Conservation (phyloP, 2,329 filamentous ascomycete genomes). For the Trichoderma lentiforme region DNA sequence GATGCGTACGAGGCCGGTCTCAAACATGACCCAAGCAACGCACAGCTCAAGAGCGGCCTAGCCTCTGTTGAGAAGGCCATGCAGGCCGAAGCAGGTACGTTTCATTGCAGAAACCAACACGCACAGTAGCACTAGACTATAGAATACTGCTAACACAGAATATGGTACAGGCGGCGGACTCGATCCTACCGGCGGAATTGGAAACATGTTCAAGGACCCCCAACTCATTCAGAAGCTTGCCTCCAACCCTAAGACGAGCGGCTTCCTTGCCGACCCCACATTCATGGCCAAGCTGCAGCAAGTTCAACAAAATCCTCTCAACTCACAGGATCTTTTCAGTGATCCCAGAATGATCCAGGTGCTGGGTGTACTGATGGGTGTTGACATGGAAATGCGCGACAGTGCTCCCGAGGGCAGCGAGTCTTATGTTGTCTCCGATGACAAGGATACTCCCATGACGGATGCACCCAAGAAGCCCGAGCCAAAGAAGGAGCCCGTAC, state of each 20-base stretch:
- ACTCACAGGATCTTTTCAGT: slow-evolving; percentile 74
- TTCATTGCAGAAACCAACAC: not conserved
- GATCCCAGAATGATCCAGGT: slow-evolving; percentile 93
- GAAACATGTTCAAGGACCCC: slow-evolving; percentile 91
- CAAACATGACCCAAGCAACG: slow-evolving; percentile 87
- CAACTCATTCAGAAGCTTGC: slow-evolving; percentile 87
- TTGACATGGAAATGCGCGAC: slow-evolving; percentile 69
- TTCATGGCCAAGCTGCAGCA: slow-evolving; percentile 91
- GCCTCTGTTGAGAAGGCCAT: slow-evolving; percentile 85
- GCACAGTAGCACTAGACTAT: slow-evolving; percentile 7
- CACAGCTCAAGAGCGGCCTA: slow-evolving; percentile 85
- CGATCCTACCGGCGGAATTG: slow-evolving; percentile 73
- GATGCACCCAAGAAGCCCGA: slow-evolving; percentile 54
- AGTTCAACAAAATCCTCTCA: slow-evolving; percentile 76
- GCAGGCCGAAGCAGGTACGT: slow-evolving; percentile 50
- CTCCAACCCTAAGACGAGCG: slow-evolving; percentile 87
- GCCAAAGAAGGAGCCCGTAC: slow-evolving; percentile 54
- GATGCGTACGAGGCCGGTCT: slow-evolving; percentile 94
- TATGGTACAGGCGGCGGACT: slow-evolving; percentile 36
- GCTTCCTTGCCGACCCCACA: slow-evolving; percentile 71
- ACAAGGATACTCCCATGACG: slow-evolving; percentile 74
- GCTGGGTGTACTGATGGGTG: slow-evolving; percentile 86
- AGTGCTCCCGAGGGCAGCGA: slow-evolving; percentile 49
- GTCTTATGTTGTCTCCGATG: slow-evolving; percentile 48
- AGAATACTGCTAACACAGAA: slow-evolving; percentile 21